phyloP scores from a whole-genome alignment of 2,329 filamentous ascomycete species.

The Aaosphaeria arxii region DNA sequence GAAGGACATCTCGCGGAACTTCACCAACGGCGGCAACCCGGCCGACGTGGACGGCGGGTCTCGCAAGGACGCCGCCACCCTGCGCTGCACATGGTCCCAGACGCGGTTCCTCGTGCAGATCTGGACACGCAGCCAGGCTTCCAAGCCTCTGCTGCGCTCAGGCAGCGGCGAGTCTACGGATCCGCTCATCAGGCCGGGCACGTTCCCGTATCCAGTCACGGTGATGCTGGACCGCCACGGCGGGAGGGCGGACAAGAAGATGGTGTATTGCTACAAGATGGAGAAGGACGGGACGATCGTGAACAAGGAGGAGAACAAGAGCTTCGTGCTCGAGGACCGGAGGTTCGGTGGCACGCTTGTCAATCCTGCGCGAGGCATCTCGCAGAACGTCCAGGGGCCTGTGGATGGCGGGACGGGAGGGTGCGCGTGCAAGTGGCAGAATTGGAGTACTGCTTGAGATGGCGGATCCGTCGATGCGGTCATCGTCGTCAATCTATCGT shows the following conservation, averaged over 20 bases:
- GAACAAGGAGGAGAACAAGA: conserved; percentile 35
- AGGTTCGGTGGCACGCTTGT: conserved; percentile 50
- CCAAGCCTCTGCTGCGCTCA: conserved; percentile 29
- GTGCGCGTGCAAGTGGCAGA: conserved; percentile 59
- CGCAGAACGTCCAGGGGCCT: conserved; percentile 39
- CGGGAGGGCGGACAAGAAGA: conserved; percentile 52
- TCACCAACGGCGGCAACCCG: conserved; percentile 36
- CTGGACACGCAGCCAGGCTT: conserved; percentile 52
- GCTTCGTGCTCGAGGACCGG: conserved; percentile 53
- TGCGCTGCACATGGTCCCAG: conserved; percentile 58
- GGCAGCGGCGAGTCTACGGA: conserved; percentile 32
- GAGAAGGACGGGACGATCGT: conserved; percentile 46
- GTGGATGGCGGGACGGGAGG: conserved; percentile 61
- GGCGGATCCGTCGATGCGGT: not conserved
- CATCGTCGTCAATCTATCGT: too few relatives aligned
- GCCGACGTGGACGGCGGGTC: conserved; percentile 52
- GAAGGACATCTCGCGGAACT: conserved; percentile 55
- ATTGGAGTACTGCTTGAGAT: conserved; percentile 39
- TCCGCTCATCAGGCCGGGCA: conserved; percentile 49
- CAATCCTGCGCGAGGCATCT: conserved; percentile 49
- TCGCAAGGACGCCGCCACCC: conserved; percentile 42
- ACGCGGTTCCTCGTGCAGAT: conserved; percentile 62
- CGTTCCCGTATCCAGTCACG: conserved; percentile 61
- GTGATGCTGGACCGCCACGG: conserved; percentile 61
- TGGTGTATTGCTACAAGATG: conserved; percentile 60